Conservation (phyloP, 139 green algal genomes). For the Closterium sp. region DNA sequence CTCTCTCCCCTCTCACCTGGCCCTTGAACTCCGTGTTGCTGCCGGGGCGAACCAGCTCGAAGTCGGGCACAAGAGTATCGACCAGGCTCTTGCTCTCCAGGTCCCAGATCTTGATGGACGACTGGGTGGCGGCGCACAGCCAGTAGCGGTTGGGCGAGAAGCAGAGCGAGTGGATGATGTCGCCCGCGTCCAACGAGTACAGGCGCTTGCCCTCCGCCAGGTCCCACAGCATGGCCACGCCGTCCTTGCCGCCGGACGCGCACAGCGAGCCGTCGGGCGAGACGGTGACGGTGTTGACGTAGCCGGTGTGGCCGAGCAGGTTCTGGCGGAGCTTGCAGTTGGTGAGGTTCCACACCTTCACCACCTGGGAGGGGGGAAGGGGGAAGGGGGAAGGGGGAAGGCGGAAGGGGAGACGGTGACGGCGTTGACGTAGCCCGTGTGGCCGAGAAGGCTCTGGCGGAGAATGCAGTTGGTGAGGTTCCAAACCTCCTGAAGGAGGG, state of each 20-base stretch:
- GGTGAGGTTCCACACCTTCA: constrained; percentile 98
- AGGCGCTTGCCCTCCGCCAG: constrained; percentile 98
- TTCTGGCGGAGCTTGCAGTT: constrained; percentile 99
- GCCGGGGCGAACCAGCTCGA: constrained; percentile 20
- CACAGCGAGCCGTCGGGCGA: constrained; percentile 99
- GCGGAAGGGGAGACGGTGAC: not conserved
- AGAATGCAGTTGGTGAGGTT: not conserved
- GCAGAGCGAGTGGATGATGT: constrained; percentile 97
- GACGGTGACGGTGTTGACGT: constrained; percentile 76
- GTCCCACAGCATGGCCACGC: constrained; percentile 99
- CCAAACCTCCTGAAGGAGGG: not conserved
- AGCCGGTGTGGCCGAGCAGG: constrained; percentile 89
- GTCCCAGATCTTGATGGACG: constrained; percentile 94
- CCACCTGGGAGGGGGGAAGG: constrained; percentile 50
- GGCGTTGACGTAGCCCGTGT: not conserved
- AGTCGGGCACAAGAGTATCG: constrained; percentile 82
- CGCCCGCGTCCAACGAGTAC: constrained; percentile 93
- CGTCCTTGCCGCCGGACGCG: constrained; percentile 88
- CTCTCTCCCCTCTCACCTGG: not conserved
- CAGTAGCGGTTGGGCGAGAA: constrained; percentile 99
- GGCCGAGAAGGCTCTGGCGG: not conserved
- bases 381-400: not conserved
- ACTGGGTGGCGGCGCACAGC: constrained; percentile 91
- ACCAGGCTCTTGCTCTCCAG: constrained; percentile 94
- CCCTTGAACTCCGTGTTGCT: constrained; percentile 16